phyloP scores from a whole-genome alignment of 2,329 filamentous ascomycete genomes.

The Scedosporium boydii region DNA sequence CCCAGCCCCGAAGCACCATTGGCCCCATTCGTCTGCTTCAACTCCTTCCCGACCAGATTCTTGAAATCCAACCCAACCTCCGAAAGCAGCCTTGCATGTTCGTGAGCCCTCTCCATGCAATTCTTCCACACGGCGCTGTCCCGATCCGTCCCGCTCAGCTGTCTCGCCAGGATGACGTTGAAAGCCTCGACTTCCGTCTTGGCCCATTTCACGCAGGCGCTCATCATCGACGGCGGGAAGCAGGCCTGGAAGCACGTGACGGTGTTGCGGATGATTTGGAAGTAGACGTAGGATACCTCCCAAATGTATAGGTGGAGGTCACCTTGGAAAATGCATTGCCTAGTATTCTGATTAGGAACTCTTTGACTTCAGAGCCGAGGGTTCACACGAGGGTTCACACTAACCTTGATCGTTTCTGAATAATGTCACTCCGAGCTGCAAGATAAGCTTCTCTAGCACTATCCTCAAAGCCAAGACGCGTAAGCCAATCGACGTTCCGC shows the following conservation, averaged over 20 bases:
- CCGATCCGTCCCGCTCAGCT: conserved; percentile 76
- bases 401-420: conserved; percentile 76
- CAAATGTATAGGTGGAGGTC: conserved; percentile 90
- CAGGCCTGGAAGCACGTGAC: conserved; percentile 80
- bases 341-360: conserved; percentile 21
- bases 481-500: conserved; percentile 74
- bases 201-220: conserved; percentile 95
- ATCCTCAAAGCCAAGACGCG: conserved; percentile 82
- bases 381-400: conserved; percentile 18
- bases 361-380: background rate
- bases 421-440: conserved; percentile 63
- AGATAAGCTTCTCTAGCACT: conserved; percentile 81
- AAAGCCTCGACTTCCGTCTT: conserved; percentile 90
- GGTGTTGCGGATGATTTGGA: conserved; percentile 88
- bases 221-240: conserved; percentile 81
- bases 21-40: conserved; percentile 17
- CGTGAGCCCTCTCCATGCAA: conserved; percentile 73
- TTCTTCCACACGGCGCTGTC: conserved; percentile 69
- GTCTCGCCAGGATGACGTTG: conserved; percentile 70
- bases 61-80: conserved; percentile 88
- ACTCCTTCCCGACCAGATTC: conserved; percentile 61
- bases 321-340: conserved; percentile 91
- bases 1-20: conserved; percentile 16
- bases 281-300: conserved; percentile 91
- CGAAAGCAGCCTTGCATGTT: conserved; percentile 68